These are phyloP conservation scores for Xanthoconium purpureum DNA, from an alignment of 768 basidiomycete species.

Conservation along the genomic window DNA sequence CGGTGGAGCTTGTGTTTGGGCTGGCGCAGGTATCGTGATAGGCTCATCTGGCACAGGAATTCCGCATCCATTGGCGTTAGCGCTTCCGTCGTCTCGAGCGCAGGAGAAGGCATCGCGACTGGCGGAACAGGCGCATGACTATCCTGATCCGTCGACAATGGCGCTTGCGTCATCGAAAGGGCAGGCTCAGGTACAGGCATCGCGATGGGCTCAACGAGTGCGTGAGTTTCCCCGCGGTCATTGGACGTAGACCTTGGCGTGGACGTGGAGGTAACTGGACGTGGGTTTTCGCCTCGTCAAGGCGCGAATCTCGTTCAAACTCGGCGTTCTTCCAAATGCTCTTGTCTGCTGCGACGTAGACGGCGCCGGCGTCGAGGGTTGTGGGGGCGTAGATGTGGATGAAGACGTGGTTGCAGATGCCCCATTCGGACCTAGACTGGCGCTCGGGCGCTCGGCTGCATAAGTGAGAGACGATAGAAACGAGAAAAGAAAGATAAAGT, in stretches of 20 bases:
- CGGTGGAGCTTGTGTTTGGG: no score
- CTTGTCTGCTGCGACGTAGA: neutral
- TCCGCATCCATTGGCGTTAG: no score
- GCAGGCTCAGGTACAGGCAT: neutral
- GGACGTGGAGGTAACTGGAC: no score
- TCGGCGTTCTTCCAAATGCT: slow-evolving; percentile 5
- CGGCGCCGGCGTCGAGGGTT: neutral
- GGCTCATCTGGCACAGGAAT: no score
- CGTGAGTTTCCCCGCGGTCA: neutral
- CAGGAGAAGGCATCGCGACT: no score
- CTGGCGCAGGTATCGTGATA: no score
- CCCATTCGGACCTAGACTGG: neutral
- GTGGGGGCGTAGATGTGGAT: neutral
- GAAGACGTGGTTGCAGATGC: no score
- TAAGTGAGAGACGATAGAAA: neutral
- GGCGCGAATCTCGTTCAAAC: slow-evolving; percentile 15
- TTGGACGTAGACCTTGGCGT: no score
- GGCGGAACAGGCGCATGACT: neutral
- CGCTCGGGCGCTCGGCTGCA: neutral
- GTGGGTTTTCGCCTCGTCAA: slow-evolving; percentile 3
- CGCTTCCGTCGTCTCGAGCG: no score
- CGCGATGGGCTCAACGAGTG: neutral
- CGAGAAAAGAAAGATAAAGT: neutral
- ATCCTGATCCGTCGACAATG: no score
- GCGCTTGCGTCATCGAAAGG: neutral